A percentile compares a stretch with the other conserved stretches of the same genome.
Evolutionary conservation across 371 early-diverging fungal genomes (phyloP).

Genomic region (Basidiobolus meristosporus): DNA sequence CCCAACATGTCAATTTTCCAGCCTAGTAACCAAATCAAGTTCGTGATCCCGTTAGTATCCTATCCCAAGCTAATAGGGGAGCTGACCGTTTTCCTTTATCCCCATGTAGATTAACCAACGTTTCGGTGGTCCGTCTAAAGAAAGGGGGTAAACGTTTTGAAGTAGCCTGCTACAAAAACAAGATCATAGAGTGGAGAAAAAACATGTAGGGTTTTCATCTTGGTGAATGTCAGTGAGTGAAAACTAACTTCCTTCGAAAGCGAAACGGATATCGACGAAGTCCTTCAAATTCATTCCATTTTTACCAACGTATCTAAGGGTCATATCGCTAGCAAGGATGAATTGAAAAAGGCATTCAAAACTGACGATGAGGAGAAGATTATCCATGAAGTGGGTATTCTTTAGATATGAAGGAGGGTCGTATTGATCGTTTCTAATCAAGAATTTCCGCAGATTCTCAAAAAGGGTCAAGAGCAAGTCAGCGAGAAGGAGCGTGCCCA

Average conservation of each 20-base stretch:
- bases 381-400: constrained; percentile 43
- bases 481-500: constrained; percentile 84
- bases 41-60: not conserved
- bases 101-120: constrained; percentile 62
- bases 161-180: constrained; percentile 96
- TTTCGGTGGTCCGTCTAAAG: constrained; percentile 84
- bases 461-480: constrained; percentile 91
- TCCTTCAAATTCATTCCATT: constrained; percentile 81
- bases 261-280: constrained; percentile 90
- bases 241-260: constrained; percentile 13
- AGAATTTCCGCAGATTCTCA: constrained; percentile 39
- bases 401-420: not conserved
- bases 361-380: constrained; percentile 70
- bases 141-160: constrained; percentile 97
- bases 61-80: not conserved
- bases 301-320: constrained; percentile 94
- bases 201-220: constrained; percentile 42
- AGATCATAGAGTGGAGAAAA: constrained; percentile 90
- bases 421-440: not conserved
- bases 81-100: not conserved
- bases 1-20: constrained; percentile 6
- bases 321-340: constrained; percentile 75
- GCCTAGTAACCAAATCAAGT: constrained; percentile 5
- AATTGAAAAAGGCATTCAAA: constrained; percentile 71
- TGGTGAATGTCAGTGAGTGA: not conserved